These are phyloP conservation scores for Didymella keratinophila DNA, from an alignment of 2,329 filamentous ascomycete species.

Conservation along the genomic window DNA sequence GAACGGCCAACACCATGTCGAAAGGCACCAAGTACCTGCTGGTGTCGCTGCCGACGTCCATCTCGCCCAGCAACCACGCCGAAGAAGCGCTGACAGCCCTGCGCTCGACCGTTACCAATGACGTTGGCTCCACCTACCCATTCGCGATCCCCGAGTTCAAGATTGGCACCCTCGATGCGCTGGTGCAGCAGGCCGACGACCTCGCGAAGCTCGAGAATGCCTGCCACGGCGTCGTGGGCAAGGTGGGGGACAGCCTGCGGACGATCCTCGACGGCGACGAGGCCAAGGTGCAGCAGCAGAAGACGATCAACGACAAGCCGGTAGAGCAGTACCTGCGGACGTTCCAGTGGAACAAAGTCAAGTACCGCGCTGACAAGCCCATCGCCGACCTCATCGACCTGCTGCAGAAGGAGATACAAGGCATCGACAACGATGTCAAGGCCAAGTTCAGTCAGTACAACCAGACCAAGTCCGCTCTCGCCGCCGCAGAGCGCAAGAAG, in stretches of 20 bases:
- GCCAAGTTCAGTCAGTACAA: conserved; percentile 95
- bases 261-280: conserved; percentile 85
- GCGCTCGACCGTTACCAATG: conserved; percentile 72
- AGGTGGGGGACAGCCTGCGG: conserved; percentile 86
- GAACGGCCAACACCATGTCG: conserved; percentile 49
- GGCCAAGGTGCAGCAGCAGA: conserved; percentile 82
- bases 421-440: conserved; percentile 96
- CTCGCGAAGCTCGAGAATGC: conserved; percentile 83
- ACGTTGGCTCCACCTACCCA: conserved; percentile 76
- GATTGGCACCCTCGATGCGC: conserved; percentile 92
- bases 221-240: conserved; percentile 83
- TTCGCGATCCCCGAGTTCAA: conserved; percentile 95
- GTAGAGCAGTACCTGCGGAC: conserved; percentile 89
- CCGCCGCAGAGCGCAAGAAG: conserved; percentile 83
- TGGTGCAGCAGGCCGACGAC: conserved; percentile 96
- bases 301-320: conserved; percentile 96
- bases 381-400: conserved; percentile 86
- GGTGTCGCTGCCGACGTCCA: conserved; percentile 87
- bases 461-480: conserved; percentile 83
- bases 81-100: conserved; percentile 84
- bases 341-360: conserved; percentile 97
- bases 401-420: conserved; percentile 90
- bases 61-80: conserved; percentile 79
- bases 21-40: conserved; percentile 75
- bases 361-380: conserved; percentile 92